These are phyloP conservation scores for Coelastrella sp. DNA, from an alignment of 139 green algal genomes.

Conservation along the genomic window DNA sequence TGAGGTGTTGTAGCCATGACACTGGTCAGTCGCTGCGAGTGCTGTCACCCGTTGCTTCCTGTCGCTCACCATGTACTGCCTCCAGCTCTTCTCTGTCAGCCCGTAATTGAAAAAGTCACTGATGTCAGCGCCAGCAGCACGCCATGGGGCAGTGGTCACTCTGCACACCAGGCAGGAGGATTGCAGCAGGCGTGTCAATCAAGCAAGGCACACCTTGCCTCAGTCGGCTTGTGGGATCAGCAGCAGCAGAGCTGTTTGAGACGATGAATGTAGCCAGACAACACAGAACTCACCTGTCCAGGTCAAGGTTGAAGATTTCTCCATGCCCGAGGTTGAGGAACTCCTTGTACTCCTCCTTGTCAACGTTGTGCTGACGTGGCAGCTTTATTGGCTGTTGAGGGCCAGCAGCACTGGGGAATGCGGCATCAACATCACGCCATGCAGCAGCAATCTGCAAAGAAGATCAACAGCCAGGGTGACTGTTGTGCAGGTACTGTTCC, in stretches of 20 bases:
- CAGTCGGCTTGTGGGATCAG: not conserved
- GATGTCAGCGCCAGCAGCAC: conserved; percentile 71
- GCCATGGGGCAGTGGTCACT: conserved; percentile 84
- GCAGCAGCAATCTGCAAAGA: conserved; percentile 16
- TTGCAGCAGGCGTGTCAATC: not conserved
- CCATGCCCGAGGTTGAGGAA: conserved; percentile 91
- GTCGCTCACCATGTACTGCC: conserved; percentile 71
- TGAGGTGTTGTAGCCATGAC: not conserved
- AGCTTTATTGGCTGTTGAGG: conserved; percentile 79
- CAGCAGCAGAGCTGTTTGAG: not conserved
- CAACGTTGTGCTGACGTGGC: conserved; percentile 85
- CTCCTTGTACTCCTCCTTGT: conserved; percentile 90
- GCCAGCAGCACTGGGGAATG: conserved; percentile 69
- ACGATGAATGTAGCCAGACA: not conserved
- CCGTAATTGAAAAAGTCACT: conserved; percentile 94
- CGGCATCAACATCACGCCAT: conserved; percentile 53
- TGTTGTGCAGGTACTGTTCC: too few relatives aligned
- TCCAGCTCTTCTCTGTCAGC: conserved; percentile 76
- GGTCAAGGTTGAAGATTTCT: conserved; percentile 88
- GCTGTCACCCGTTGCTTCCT: too few relatives aligned
- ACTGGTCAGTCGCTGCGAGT: too few relatives aligned
- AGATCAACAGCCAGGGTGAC: not conserved
- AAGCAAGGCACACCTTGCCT: not conserved
- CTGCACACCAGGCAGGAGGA: conserved; percentile 65
- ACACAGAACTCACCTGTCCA: conserved; percentile 63